Evolutionary conservation across 352 stramenopile species (phyloP).

Genomic region (Albugo candida): DNA sequence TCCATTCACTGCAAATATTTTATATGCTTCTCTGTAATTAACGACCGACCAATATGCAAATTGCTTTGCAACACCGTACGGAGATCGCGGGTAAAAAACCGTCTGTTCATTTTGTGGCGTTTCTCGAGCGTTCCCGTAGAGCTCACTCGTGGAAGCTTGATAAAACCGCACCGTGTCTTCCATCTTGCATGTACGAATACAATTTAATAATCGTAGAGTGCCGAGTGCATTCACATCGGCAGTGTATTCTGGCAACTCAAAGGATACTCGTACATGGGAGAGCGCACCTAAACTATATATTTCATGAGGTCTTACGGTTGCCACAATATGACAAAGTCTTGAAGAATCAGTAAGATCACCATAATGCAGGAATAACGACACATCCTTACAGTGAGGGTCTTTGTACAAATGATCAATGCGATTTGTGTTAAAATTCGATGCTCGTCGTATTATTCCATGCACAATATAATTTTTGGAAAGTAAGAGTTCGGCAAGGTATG

Average conservation of each 20-base stretch:
- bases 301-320: conserved; percentile 88
- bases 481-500: conserved; percentile 94
- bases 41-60: conserved; percentile 98
- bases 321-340: conserved; percentile 93
- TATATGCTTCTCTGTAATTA: conserved; percentile 97
- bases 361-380: conserved; percentile 97
- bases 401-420: conserved; percentile 96
- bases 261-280: conserved; percentile 98
- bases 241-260: conserved; percentile 99
- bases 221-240: conserved; percentile 94
- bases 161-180: conserved; percentile 73
- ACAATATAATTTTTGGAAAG: conserved; percentile 93
- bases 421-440: conserved; percentile 96
- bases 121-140: conserved; percentile 95
- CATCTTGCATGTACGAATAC: conserved; percentile 86
- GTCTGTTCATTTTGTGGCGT: conserved; percentile 94
- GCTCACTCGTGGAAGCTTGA: conserved; percentile 95
- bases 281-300: conserved; percentile 99
- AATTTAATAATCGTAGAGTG: conserved; percentile 93
- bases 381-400: conserved; percentile 85
- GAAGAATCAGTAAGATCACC: conserved; percentile 96
- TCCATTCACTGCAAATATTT: conserved; percentile 89
- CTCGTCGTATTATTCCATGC: conserved; percentile 92
- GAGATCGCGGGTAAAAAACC: conserved; percentile 96
- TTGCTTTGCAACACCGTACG: conserved; percentile 96